Percentiles rank a stretch among this genome's conserved stretches.
phyloP scores from a whole-genome alignment of 2,329 filamentous ascomycete species.

The Penicillium italicum region DNA sequence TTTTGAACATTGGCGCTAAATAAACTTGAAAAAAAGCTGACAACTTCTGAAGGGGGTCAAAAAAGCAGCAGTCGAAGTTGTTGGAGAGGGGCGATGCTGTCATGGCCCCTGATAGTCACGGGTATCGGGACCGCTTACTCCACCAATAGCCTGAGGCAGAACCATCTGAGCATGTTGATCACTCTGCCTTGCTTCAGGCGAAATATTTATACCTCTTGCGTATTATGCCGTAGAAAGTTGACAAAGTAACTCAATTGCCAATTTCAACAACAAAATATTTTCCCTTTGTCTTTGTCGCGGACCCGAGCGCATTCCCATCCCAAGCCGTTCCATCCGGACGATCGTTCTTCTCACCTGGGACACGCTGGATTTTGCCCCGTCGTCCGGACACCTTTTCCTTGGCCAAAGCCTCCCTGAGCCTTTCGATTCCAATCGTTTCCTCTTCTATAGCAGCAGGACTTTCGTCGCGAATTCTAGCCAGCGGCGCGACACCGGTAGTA shows the following conservation, averaged over 20 bases:
- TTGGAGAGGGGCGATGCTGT: slow-evolving; percentile 7
- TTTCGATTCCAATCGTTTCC: slow-evolving; percentile 38
- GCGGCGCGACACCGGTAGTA: slow-evolving; percentile 66
- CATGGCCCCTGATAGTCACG: slow-evolving; percentile 1
- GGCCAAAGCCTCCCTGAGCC: slow-evolving; percentile 37
- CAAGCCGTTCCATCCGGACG: slow-evolving; percentile 50
- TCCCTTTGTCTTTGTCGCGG: slow-evolving; percentile 63
- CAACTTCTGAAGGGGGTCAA: background rate
- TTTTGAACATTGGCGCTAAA: slow-evolving; percentile 30
- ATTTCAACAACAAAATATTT: slow-evolving; percentile 72
- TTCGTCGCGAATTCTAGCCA: slow-evolving; percentile 76
- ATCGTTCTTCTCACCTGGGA: slow-evolving; percentile 27
- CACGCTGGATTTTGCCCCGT: slow-evolving; percentile 48
- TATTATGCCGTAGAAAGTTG: background rate
- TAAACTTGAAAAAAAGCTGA: background rate
- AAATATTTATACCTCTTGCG: background rate
- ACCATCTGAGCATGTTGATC: background rate
- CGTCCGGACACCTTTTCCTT: slow-evolving; percentile 42
- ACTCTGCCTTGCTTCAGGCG: background rate
- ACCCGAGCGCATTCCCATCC: slow-evolving; percentile 67
- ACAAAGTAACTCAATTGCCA: slow-evolving; percentile 9
- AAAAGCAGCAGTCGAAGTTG: background rate
- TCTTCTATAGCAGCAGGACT: slow-evolving; percentile 40
- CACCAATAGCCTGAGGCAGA: slow-evolving; percentile 2
- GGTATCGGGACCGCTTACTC: slow-evolving; percentile 4